These are phyloP conservation scores for Tylopilus rubrobrunneus DNA, from an alignment of 768 basidiomycete genomes.

Conservation along the genomic window DNA sequence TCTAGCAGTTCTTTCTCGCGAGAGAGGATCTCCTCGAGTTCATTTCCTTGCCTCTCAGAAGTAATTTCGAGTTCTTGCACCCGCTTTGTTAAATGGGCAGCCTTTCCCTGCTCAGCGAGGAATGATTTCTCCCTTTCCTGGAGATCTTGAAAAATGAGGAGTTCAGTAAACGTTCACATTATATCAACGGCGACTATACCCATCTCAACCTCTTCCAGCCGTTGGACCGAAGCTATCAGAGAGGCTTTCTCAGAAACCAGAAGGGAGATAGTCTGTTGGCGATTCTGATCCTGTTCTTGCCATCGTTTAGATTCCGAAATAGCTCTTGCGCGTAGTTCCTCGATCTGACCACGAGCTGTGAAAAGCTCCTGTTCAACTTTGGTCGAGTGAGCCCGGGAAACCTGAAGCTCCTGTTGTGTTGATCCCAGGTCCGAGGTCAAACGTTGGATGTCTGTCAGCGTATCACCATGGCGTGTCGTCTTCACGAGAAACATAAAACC, in stretches of 20 bases:
- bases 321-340: constrained; percentile 14
- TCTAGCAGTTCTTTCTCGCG: constrained; percentile 52
- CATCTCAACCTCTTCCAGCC: constrained; percentile 54
- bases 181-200: constrained; percentile 40
- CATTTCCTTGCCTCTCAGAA: constrained; percentile 37
- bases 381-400: constrained; percentile 10
- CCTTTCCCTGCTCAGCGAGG: constrained; percentile 39
- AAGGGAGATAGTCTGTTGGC: constrained; percentile 71
- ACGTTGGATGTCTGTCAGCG: constrained; percentile 16
- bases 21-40: constrained; percentile 33
- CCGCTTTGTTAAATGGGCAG: constrained; percentile 38
- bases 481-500: constrained; percentile 14
- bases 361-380: constrained; percentile 21
- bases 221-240: constrained; percentile 54
- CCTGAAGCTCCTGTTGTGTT: constrained; percentile 10
- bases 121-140: constrained; percentile 41
- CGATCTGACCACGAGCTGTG: constrained; percentile 18
- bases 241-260: constrained; percentile 71
- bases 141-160: constrained; percentile 33
- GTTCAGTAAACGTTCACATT: neutral
- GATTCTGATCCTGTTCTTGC: constrained; percentile 44
- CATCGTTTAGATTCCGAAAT: constrained; percentile 12
- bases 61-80: constrained; percentile 42
- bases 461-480: constrained; percentile 28
- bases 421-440: constrained; percentile 17